phyloP scores from a whole-genome alignment of 2,329 filamentous ascomycete genomes.

The Lachnellula arida region DNA sequence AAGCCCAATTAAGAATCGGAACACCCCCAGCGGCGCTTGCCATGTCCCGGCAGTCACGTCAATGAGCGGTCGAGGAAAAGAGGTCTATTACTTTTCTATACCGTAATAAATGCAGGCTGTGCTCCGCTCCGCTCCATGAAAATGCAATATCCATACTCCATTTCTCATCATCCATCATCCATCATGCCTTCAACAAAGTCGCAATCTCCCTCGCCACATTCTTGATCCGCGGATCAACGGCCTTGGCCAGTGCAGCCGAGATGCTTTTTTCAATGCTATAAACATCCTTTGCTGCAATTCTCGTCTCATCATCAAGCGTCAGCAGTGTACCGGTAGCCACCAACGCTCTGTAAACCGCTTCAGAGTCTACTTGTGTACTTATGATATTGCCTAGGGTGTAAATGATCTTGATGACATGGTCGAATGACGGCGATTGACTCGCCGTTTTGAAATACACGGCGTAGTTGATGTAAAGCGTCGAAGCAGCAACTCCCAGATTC shows the following conservation, averaged over 20 bases:
- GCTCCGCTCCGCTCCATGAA: neutral
- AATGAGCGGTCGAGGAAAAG: neutral
- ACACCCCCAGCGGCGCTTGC: no score
- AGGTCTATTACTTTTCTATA: neutral
- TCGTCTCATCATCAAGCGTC: constrained; percentile 50
- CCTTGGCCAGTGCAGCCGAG: constrained; percentile 43
- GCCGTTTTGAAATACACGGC: constrained; percentile 61
- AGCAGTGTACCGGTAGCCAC: constrained; percentile 79
- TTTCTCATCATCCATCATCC: constrained; percentile 1
- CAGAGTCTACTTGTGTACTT: constrained; percentile 64
- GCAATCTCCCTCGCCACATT: constrained; percentile 55
- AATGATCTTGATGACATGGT: constrained; percentile 44
- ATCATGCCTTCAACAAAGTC: constrained; percentile 16
- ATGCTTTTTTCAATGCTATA: constrained; percentile 47
- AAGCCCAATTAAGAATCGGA: no score
- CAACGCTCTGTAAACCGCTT: constrained; percentile 77
- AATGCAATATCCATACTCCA: neutral
- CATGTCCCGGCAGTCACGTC: no score
- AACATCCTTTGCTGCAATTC: constrained; percentile 52
- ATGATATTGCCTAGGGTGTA: constrained; percentile 61
- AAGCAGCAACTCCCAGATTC: constrained; percentile 76
- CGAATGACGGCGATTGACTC: constrained; percentile 29
- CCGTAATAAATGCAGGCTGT: neutral
- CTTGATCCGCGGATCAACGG: constrained; percentile 56
- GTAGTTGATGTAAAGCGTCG: constrained; percentile 81